Evolutionary conservation across 495 filamentous ascomycete species (phyloP), one percentile per base, ranked within the genome.

Genomic region (Clohesyomyces aquaticus): DNA sequence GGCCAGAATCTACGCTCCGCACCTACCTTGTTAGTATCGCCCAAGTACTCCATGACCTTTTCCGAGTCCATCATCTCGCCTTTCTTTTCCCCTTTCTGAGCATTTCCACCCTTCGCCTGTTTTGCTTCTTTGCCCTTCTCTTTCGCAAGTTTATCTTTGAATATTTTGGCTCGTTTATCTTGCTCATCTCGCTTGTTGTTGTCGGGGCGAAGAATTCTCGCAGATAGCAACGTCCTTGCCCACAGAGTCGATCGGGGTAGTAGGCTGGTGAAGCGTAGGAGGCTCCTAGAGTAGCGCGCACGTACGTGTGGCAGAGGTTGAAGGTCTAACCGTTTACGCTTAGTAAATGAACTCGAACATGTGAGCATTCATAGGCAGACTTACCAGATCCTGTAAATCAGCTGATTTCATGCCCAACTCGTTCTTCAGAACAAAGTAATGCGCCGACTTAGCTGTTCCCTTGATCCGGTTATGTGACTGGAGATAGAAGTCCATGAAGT

Each of bases 231-330:
- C 72, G 64, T 2, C 66, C 74, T 16, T 72, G 68, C 41, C 73
- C 72, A 65, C 74, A 76, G 12, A 74, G 67, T 9, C 65, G 58
- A 55, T 75, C 72, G 32, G 73, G 70, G 63, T 71, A 71, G 67
- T 72, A 74, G 12, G 73, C 72, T 1, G 72, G 73, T 1, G 61
- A 25, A 25, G 53, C 61, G 61, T 72, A 72, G 18, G 69, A 72
- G 14, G 72, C 67, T 32, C 56, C 70, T 9, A 59, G 43, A n/a
- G 73, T 71, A 1, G 72, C 58, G 41, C 65, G 57, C 12, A 60
- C 69, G 60, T 68, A 75, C 47, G 49, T 57, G 58, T 73, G 67
- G 61, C 72, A 74, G 35, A 73, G 59, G 8, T 54, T 45, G 61
- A 70, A 46, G 19, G 72, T 74, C 61, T 51, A 19, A 19, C 11